A percentile compares a stretch with the other conserved stretches of the same genome.
These are phyloP conservation scores for Elaphomyces granulatus DNA, from an alignment of 495 filamentous ascomycete genomes.

Conservation along the genomic window DNA sequence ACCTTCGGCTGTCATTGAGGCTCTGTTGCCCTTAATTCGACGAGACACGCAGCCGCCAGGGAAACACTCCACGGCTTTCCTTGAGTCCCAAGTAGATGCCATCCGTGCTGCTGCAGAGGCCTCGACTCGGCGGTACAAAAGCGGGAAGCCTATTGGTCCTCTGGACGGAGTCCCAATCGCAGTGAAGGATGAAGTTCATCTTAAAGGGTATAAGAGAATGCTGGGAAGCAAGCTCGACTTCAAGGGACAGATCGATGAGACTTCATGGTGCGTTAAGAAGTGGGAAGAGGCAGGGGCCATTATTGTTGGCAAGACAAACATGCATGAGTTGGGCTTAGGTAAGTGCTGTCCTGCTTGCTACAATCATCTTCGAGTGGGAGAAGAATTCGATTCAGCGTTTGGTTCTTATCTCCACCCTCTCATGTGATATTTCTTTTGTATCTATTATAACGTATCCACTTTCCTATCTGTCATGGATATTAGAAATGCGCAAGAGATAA, in stretches of 20 bases:
- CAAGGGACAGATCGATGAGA: slow-evolving; percentile 32
- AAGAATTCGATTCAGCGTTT: no score
- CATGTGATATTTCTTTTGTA: no score
- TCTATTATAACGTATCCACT: no score
- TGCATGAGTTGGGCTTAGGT: slow-evolving; percentile 83
- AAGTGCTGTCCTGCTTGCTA: slow-evolving; percentile 14
- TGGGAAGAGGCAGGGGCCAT: slow-evolving; percentile 68
- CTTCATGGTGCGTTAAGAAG: slow-evolving; percentile 62
- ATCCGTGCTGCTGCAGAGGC: slow-evolving; percentile 53
- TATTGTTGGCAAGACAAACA: slow-evolving; percentile 71
- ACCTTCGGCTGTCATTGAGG: slow-evolving; percentile 53
- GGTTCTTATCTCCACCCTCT: no score
- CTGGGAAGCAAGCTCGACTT: slow-evolving; percentile 47
- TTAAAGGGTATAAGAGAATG: slow-evolving; percentile 57
- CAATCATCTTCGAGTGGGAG: no score
- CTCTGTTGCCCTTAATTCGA: slow-evolving; percentile 53
- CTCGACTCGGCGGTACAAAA: slow-evolving; percentile 54
- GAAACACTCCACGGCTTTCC: slow-evolving; percentile 56
- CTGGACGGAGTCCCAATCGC: slow-evolving; percentile 80
- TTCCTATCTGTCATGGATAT: no score
- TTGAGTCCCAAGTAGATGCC: slow-evolving; percentile 41
- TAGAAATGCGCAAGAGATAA: no score
- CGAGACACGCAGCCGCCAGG: slow-evolving; percentile 36
- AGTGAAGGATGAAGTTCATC: slow-evolving; percentile 69
- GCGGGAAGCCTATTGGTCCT: slow-evolving; percentile 44